Base-by-base conservation (phyloP, 2,329 filamentous ascomycete species). In the Macrophomina phaseolina region DNA sequence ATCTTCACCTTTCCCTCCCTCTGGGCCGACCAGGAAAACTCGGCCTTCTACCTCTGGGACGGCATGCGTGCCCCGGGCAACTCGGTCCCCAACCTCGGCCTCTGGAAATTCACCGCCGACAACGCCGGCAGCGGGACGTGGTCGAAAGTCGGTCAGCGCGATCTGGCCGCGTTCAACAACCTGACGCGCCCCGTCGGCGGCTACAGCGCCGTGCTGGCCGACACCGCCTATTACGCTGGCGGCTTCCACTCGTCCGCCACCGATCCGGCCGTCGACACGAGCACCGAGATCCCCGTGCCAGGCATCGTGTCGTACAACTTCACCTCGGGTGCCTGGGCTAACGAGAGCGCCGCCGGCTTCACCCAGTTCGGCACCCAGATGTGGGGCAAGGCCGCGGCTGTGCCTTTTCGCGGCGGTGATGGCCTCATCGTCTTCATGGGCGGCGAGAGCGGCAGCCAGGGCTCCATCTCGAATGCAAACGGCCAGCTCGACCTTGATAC, bases 241-340 rank as follows among this genome's bases (percentile, higher is more conserved):
- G 60, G 60, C 23, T 49, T 5, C 23, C 4, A 16, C 5, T 51
- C 28, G 9, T 11, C 14, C 45, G 18, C 7, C 7, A 23, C 40
- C 5, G 61, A 64, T n/a, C 61, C 48, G 8, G 28, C 36, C 18
- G 45, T 51, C 12, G 30, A 40, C 14, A 32, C 14, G 12, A 30
- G 40, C 64, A 4, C 36, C 11, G 30, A 18, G 18, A n/a, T 56
- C 5, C 63, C 63, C 28, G 40, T 56, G 9, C 51, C 63, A 7
- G 63, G 63, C 42, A 12, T 65, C 11, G 64, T 66, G 9, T 38
- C 53, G 40, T 66, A 60, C 53, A 52, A 66, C 64, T 61, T 48
- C 40, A 11, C 16, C 5, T 30, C 42, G 16, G 52, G 52, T 4
- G 32, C 7, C 2, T 66, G 64, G 64, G 45, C 30, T 30, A 66